Conservation (phyloP, 257 asterid genomes). For the Jacaranda mimosifolia region DNA sequence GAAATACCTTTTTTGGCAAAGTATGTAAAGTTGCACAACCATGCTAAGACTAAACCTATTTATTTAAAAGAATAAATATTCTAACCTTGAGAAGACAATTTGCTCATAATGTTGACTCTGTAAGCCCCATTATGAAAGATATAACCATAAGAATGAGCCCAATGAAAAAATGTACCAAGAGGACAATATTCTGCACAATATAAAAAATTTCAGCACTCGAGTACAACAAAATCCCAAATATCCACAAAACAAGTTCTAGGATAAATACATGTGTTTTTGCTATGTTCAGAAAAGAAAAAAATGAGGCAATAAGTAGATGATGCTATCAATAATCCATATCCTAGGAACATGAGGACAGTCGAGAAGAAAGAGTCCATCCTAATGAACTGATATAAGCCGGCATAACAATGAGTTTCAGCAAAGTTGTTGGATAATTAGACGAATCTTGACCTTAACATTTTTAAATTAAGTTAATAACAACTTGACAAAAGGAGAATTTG, state of each 20-base stretch:
- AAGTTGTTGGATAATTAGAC: constrained; percentile 17
- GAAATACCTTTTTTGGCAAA: neutral
- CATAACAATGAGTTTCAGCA: constrained; percentile 32
- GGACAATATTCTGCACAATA: constrained; percentile 82
- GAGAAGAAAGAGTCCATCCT: constrained; percentile 80
- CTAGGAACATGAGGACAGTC: constrained; percentile 79
- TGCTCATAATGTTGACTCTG: constrained; percentile 64
- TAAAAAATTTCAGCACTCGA: constrained; percentile 42
- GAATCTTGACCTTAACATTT: neutral
- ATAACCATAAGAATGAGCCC: constrained; percentile 94
- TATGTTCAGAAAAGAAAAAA: constrained; percentile 93
- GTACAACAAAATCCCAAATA: neutral
- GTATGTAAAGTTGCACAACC: neutral
- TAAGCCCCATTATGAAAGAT: constrained; percentile 92
- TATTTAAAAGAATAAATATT: constrained; percentile 29
- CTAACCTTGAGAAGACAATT: constrained; percentile 91
- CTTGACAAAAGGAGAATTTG: constrained; percentile 19
- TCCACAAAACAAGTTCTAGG: constrained; percentile 28
- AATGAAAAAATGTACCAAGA: constrained; percentile 83
- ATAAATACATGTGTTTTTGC: constrained; percentile 92
- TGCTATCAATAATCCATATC: constrained; percentile 91
- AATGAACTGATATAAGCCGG: constrained; percentile 90
- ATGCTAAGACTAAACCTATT: constrained; percentile 15
- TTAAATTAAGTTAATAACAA: constrained; percentile 2
- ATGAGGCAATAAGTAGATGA: constrained; percentile 98